Base-by-base conservation (phyloP, 2,329 filamentous ascomycete species). In the Aspergillus niger region DNA sequence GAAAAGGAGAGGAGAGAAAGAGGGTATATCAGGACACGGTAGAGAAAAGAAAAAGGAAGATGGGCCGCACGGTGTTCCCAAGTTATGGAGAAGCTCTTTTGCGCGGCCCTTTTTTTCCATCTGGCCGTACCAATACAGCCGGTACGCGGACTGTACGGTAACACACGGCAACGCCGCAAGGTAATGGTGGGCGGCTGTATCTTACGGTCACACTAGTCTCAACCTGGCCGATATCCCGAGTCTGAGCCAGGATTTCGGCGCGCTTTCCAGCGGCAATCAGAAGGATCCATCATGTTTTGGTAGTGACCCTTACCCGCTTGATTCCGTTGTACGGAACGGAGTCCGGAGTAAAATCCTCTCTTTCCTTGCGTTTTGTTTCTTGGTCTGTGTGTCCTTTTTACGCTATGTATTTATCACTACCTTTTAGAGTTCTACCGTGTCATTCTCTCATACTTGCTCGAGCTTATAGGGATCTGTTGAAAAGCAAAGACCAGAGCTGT, bases 21-120 rank as follows among this genome's bases (percentile, higher is more conserved):
- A 58, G 55, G 53, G 68, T 71, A 75, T 64, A 73, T 68, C 70
- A 72, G 70, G 63, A 67, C 66, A 70, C 76, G 65, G 65, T 70
- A 71, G 72, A 71, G 68, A 64, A 71, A 70, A 71, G 69, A 67
- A 69, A 59, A 69, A 68, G 66, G 67, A 68, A 68, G 61, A 61
- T 53, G 65, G 59, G 58, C 57, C 60, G 54, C 44, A 56, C 56
- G 48, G 41, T 44, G 20, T 60, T 56, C 49, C 41, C 41, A 51
- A 57, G 52, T 55, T 60, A 61, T 61, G 69, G 69, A 66, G 67
- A 65, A 73, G 70, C 71, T 74, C 69, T 73, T 73, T 68, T 67
- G 66, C 65, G 68, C 65, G 68, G 65, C 61, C 63, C 61, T 67
- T 72, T 67, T 72, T 71, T 73, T 69, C 70, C 70, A 67, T 72